Conservation (phyloP, 106 monocot species). For the Phalaenopsis equestris region DNA sequence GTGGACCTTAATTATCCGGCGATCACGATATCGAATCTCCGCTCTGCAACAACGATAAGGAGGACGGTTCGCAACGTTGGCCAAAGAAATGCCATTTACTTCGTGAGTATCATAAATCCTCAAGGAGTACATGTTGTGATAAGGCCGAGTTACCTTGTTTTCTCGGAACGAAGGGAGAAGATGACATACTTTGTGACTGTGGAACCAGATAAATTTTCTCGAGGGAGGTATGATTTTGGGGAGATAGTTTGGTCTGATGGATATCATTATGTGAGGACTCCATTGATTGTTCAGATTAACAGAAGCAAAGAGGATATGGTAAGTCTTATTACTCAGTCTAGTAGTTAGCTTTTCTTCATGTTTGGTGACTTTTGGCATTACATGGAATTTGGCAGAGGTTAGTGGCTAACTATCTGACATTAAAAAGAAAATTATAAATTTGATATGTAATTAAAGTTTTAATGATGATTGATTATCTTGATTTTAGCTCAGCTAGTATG, state of each 20-base stretch:
- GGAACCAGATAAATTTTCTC: conserved; percentile 30
- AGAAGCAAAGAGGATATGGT: conserved; percentile 3
- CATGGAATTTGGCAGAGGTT: background rate
- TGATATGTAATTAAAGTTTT: no score
- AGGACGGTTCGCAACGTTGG: conserved; percentile 41
- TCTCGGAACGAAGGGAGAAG: conserved; percentile 15
- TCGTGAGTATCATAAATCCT: conserved; percentile 16
- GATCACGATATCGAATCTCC: conserved; percentile 29
- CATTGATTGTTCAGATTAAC: conserved; percentile 42
- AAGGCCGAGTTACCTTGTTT: conserved; percentile 37
- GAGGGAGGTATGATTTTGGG: conserved; percentile 54
- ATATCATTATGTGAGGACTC: conserved; percentile 42
- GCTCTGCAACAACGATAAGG: conserved; percentile 2
- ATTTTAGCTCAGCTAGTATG: no score
- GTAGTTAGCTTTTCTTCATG: background rate
- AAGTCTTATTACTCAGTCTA: background rate
- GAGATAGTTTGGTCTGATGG: conserved; percentile 67
- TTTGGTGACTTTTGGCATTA: background rate
- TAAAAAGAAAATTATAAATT: no score
- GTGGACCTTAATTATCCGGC: conserved; percentile 49
- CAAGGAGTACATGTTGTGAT: conserved; percentile 32
- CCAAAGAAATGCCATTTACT: conserved; percentile 5
- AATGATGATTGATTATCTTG: no score
- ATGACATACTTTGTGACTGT: conserved; percentile 35
- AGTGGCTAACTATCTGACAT: background rate